Evolutionary conservation across 805 yeast genomes (phyloP), one percentile per base, ranked within the genome.

Genomic region (Priceomyces haplophilus): DNA sequence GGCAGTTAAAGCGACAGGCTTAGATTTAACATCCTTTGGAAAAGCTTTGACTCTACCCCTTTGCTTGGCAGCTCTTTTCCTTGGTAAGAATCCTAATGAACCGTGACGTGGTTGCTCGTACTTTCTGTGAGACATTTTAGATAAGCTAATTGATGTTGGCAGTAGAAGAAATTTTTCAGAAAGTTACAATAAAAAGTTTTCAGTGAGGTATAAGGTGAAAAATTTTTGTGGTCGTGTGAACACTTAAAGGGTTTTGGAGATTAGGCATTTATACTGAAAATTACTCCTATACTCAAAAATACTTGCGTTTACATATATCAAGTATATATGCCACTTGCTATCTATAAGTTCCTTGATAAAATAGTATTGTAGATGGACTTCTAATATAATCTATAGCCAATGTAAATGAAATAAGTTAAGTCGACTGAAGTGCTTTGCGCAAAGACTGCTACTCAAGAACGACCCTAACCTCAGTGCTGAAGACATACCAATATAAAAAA

Each of bases 61-160:
- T 80, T 88, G 93, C 72, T 85, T 80, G 76, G 95, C 83, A 72
- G 98, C 89, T 83, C 99, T 89, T 97, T 93, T 93, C 84, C 97
- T 89, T 85, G 99, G 99, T 67, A 85, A 82, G 96, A 89, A 93
- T 72, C 98, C 99, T 75, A 93, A 82, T 76, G 96, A 91, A 78
- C 99, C 99, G 90, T 93, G 98, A 83, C 99, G 89, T 83, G 99
- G 99, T 66, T 93, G 95, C 88, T 93, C 98, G 93, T 72, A 93
- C 85, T 93, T 93, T 86, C 99, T 88, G 93, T 93, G 99, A 75
- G 99, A 93, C 99, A 93, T 93, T 5, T 36, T 36, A 7, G 17
- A 6, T 36, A 23, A 24, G 10, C 16, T 23, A 23, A 7, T 36
- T 36, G 29, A 23, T 13, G 30, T 23, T 23, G 39, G 24, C 15